phyloP scores from a whole-genome alignment of 805 yeast species.

The Yarrowia divulgata region DNA sequence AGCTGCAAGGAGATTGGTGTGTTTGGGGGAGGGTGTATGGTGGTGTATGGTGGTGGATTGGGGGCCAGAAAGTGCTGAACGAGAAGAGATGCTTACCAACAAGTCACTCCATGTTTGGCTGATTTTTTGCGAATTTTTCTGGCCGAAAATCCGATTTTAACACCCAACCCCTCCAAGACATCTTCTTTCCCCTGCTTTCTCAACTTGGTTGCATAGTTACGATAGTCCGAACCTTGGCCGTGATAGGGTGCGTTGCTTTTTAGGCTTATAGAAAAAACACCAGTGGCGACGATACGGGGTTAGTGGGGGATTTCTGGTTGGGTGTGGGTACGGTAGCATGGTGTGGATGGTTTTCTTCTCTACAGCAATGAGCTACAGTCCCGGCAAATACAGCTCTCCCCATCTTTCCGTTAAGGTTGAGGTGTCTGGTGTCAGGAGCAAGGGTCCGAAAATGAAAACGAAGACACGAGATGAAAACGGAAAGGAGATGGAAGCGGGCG shows the following conservation, averaged over 20 bases:
- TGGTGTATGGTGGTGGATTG: too few species aligned
- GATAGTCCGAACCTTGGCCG: slow-evolving; percentile 37
- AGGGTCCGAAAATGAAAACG: slow-evolving; percentile 7
- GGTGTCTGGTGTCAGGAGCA: slow-evolving; percentile 21
- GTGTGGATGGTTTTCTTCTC: background rate
- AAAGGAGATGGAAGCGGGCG: background rate
- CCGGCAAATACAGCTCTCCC: background rate
- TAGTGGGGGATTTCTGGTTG: background rate
- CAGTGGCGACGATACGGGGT: background rate
- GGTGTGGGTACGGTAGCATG: too few species aligned
- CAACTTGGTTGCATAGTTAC: slow-evolving; percentile 29
- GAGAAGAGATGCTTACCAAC: too few species aligned
- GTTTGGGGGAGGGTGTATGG: background rate
- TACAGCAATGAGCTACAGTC: background rate
- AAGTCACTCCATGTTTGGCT: too few species aligned
- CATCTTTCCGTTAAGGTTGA: slow-evolving; percentile 5
- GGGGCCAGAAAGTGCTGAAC: too few species aligned
- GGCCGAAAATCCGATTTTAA: too few species aligned
- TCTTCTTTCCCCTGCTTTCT: slow-evolving; percentile 19
- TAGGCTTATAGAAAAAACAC: background rate
- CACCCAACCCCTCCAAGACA: too few species aligned
- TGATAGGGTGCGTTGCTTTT: slow-evolving; percentile 29
- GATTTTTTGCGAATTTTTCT: background rate
- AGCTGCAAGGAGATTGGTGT: slow-evolving; percentile 3
- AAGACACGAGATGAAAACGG: background rate